Evolutionary conservation across 75 land plant genomes (phyloP), one percentile per base, ranked within the genome.

Genomic region (Pinus albicaulis): DNA sequence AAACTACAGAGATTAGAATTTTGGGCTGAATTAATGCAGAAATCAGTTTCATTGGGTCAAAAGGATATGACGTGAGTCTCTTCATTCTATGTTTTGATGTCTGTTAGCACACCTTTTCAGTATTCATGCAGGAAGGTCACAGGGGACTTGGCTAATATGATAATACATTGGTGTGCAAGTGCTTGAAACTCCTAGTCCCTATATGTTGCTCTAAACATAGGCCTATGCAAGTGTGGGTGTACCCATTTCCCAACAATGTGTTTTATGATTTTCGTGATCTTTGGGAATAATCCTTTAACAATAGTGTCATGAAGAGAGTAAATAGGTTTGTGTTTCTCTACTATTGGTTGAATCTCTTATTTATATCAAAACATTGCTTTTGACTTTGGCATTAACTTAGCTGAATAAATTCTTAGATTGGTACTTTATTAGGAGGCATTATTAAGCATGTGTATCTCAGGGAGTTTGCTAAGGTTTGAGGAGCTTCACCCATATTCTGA

Each of bases 11-110:
- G 85, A 69, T 80, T 83, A n/a, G 74, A 61, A 74, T 88, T 86
- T 72, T 91, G 93, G 93, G 74, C 74, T 66, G 85, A 72, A 25
- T 82, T 72, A 72, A 66, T 84, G 63, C 71, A 76, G 59, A 81
- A 86, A 23, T 82, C 82, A 14, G 52, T 80, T n/a, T 52, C 74
- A 10, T 53, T 91, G 60, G 93, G 93, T 31, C 89, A 91, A 59
- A 82, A 82, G 20, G 86, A 89, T 63, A 69, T 84, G 77, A 76
- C 84, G 92, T 90, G 80, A 60, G 78, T 74, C 16, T 2, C 23
- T 53, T 80, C 56, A 55, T 72, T 56, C 8, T 58, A 68, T 68
- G 22, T 68, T 68, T n/a, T 68, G 48, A 41, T 68, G 13, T 68
- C 22, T 41, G 1, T n/a, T 68, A 44, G 41, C 14, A 20, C 15